Percentiles rank a stretch among this genome's conserved stretches.
phyloP scores from a whole-genome alignment of 768 basidiomycete genomes.

The Cystofilobasidium capitatum region DNA sequence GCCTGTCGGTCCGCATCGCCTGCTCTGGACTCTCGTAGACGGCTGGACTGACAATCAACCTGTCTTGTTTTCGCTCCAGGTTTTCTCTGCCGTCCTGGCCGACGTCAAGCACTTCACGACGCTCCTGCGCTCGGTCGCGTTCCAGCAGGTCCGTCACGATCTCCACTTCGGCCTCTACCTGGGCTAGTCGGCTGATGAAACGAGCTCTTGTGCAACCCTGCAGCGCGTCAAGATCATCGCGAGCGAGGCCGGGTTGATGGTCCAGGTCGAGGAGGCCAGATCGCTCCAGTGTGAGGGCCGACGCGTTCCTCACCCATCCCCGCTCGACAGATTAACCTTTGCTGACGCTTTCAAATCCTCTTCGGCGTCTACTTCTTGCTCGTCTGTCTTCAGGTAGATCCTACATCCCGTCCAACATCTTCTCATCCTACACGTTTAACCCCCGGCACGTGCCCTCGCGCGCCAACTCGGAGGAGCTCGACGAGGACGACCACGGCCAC shows the following conservation, averaged over 20 bases:
- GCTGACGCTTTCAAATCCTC: not conserved
- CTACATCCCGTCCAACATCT: conserved; percentile 65
- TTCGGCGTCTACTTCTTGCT: not conserved
- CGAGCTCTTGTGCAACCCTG: not conserved
- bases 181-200: too few species aligned
- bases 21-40: conserved; percentile 4
- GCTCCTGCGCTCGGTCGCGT: conserved; percentile 70
- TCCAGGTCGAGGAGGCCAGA: conserved; percentile 76
- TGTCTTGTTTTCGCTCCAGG: conserved; percentile 24
- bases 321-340: not conserved
- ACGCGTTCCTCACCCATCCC: not conserved
- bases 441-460: conserved; percentile 39
- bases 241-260: conserved; percentile 57
- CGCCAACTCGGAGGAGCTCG: conserved; percentile 11
- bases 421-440: conserved; percentile 66
- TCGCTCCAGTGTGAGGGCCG: conserved; percentile 58
- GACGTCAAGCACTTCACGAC: conserved; percentile 74
- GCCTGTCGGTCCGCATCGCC: too few species aligned
- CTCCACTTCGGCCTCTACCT: too few species aligned
- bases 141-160: conserved; percentile 62
- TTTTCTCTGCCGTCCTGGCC: conserved; percentile 39
- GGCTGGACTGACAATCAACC: not conserved
- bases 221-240: conserved; percentile 62
- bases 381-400: conserved; percentile 55
- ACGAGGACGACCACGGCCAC: conserved; percentile 37